A percentile compares a stretch with the other conserved stretches of the same genome.
phyloP scores from a whole-genome alignment of 2,329 filamentous ascomycete genomes.

The Monilinia polystroma region DNA sequence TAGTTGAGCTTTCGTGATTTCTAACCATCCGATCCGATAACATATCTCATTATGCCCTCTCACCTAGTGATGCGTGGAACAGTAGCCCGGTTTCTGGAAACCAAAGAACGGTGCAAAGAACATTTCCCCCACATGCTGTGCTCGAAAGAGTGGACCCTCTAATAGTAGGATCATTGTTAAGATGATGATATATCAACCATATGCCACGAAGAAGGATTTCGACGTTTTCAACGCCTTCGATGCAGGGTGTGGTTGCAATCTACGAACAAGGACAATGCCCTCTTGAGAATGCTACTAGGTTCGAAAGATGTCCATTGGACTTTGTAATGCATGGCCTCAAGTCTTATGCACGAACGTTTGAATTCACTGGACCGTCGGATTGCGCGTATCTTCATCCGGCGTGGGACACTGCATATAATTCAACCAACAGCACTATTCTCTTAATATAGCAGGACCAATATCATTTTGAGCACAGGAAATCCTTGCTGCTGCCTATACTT shows the following conservation, averaged over 20 bases:
- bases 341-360: not conserved
- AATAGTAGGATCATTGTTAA: not conserved
- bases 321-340: not conserved
- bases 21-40: not conserved
- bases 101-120: not conserved
- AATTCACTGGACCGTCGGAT: constrained; percentile 1
- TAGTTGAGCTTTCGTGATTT: not conserved
- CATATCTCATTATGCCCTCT: not conserved
- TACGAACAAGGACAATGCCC: constrained; percentile 13
- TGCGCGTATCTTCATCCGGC: constrained; percentile 1
- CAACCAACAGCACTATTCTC: not conserved
- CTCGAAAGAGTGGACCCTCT: not conserved
- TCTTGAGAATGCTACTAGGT: not conserved
- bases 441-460: not conserved
- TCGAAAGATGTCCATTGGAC: constrained; percentile 1
- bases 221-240: not conserved
- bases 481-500: not conserved
- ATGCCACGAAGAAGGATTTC: constrained; percentile 6
- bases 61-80: not conserved
- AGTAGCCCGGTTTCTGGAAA: constrained; percentile 11
- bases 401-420: constrained; percentile 11
- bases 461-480: not conserved
- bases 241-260: constrained; percentile 17
- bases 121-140: not conserved
- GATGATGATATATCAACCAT: not conserved